Base-by-base conservation (phyloP, 805 yeast species). In the Ascoidea rubescens region DNA sequence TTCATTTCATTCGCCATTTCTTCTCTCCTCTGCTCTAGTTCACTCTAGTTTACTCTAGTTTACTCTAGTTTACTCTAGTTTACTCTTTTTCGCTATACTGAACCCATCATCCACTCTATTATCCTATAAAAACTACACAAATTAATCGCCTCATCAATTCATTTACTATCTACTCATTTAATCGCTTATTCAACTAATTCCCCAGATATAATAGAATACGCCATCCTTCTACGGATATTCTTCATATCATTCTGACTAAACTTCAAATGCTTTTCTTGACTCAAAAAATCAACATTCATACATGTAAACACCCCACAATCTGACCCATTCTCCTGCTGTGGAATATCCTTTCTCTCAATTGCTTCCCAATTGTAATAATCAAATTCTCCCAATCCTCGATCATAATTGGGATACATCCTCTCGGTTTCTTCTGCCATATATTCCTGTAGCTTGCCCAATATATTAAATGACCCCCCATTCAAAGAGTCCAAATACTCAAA, bases 261-360 rank as follows among this genome's bases (percentile, higher is more conserved):
- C 3, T 65, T 61, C 45, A 87, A 66, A 0, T 72, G 72, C 31
- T 64, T 63, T 5, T 71, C 75, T 43, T 77, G 67, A 0, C 90
- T 67, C 46, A 87, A 59, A 48, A 74, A 81, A 49, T 79, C 75
- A 1, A 86, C 87, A 48, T 81, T 83, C 52, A 89, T 78, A 64
- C 97, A 84, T 2, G 95, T 77, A 62, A 90, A 93, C 1, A 91
- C 95, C 5, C 99, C 99, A 70, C 99, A 93, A 65, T 93, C 99
- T 58, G 64, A 87, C 0, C 97, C 97, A 62, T 93, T 93, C 31
- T 73, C 70, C 63, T 93, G 99, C 58, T 83, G 87, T 1, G 99
- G 98, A 47, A 90, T 73, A n/a, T 67, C 62, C 2, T 52, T 54
- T 6, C 37, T 49, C 12, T 64, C 55, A 2, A 63, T 48, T 45